These are phyloP conservation scores for Heliamphora exappendiculata DNA, from an alignment of 148 eudicot genomes.

Conservation along the genomic window DNA sequence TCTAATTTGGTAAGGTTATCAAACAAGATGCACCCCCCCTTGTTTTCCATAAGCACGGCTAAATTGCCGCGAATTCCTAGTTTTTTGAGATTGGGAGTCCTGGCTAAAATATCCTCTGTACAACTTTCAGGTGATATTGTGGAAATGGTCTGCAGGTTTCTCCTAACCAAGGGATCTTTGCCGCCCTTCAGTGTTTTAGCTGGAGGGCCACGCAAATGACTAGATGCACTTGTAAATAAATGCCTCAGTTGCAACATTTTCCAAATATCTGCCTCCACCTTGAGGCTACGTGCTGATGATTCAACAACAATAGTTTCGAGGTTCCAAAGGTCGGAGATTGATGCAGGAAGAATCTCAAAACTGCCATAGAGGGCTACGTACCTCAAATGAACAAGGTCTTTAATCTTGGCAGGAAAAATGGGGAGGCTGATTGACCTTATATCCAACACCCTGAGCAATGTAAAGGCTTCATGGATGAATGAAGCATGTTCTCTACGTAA, in stretches of 20 bases:
- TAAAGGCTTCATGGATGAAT: constrained; percentile 22
- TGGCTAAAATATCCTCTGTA: constrained; percentile 19
- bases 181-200: constrained; percentile 12
- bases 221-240: constrained; percentile 24
- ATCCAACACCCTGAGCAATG: constrained; percentile 34
- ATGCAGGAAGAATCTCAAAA: constrained; percentile 25
- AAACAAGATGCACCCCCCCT: constrained; percentile 10
- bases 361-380: constrained; percentile 22
- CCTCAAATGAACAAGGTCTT: constrained; percentile 25
- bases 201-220: constrained; percentile 18
- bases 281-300: constrained; percentile 23
- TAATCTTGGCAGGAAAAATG: constrained; percentile 21
- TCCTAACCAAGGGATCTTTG: constrained; percentile 14
- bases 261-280: constrained; percentile 34
- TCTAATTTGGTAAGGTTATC: constrained; percentile 19
- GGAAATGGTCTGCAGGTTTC: constrained; percentile 20
- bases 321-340: constrained; percentile 27
- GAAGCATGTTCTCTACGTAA: constrained; percentile 16
- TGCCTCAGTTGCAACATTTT: constrained; percentile 37
- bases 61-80: constrained; percentile 21
- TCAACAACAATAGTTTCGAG: constrained; percentile 29
- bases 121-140: constrained; percentile 19
- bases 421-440: constrained; percentile 19
- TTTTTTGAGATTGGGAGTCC: constrained; percentile 18
- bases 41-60: constrained; percentile 13